Evolutionary conservation across 305 asterid genomes (phyloP).

Genomic region (Petunia hybrid): DNA sequence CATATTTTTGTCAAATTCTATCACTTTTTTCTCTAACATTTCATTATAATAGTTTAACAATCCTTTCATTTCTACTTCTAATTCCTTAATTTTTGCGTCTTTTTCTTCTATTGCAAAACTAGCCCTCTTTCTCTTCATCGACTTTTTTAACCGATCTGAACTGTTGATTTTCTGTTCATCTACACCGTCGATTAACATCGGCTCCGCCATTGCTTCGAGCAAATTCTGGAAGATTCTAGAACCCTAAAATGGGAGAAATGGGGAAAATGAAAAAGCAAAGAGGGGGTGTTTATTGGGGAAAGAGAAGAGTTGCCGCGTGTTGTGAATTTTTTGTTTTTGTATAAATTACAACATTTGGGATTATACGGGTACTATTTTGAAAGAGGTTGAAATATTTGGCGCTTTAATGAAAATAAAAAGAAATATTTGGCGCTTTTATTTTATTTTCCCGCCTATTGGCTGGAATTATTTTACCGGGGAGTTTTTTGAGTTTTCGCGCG

Average conservation of each 20-base stretch:
- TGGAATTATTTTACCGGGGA: neutral
- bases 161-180: constrained; percentile 29
- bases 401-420: too few species aligned
- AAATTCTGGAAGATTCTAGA: neutral
- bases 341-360: too few species aligned
- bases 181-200: constrained; percentile 45
- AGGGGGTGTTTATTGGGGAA: neutral
- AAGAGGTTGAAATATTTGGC: too few species aligned
- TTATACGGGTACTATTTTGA: too few species aligned
- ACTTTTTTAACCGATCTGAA: constrained; percentile 20
- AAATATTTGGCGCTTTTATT: neutral
- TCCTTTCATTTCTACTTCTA: constrained; percentile 57
- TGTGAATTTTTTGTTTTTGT: too few species aligned
- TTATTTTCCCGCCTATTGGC: constrained; percentile 26
- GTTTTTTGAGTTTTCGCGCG: constrained; percentile 8
- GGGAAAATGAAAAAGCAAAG: neutral
- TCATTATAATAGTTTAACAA: constrained; percentile 54
- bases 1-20: constrained; percentile 41
- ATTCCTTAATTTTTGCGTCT: constrained; percentile 44
- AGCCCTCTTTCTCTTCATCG: constrained; percentile 58
- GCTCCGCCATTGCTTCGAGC: constrained; percentile 46
- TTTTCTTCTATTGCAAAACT: constrained; percentile 47
- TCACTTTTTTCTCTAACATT: constrained; percentile 42
- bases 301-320: neutral
- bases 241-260: neutral